Base-by-base conservation (phyloP, 352 stramenopile species). In the Phytopythium mirpurense region DNA sequence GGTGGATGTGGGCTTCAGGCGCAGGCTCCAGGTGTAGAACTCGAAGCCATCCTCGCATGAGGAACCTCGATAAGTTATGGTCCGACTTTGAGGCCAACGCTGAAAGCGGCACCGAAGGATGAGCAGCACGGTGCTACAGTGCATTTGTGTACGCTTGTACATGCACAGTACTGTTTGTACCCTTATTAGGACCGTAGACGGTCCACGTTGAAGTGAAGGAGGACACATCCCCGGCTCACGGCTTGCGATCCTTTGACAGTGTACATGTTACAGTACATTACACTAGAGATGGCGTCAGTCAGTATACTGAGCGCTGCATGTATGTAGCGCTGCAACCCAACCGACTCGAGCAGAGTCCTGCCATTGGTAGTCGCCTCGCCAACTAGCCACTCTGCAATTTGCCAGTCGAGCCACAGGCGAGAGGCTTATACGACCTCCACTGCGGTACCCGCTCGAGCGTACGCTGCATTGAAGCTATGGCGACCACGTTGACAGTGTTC, bases 401-500 rank as follows among this genome's bases (percentile, higher is more conserved):
- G n/a, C 38, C 21, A 45, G 19, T 29, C 38, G 19, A 1, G 19
- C 38, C 12, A 2, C 38, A 45, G 5, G 11, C 6, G 19, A 45
- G 18, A 11, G 1, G 19, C n/a, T 11, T 29, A n/a, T 27, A 32
- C 19, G 7, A 27, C 19, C 38, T 10, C 38, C 21, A 45, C 21
- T 8, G 8, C n/a, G n/a, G n/a, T n/a, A n/a, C n/a, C n/a, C n/a
- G 19, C 14, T 24, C 35, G 35, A 21, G 35, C 15, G 15, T n/a
- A n/a, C n/a, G n/a, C n/a, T n/a, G 21, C 15, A 21, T 16, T 10
- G 35, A 18, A n/a, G 29, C 19, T 8, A 49, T 49, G 43, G 14
- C 43, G 14, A 35, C 11, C 19, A 24, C 23, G n/a, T 15, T 38
- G 6, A 62, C 55, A 2, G 57, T 54, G 1, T 44, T 73, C 27